Evolutionary conservation across 306 rosid genomes (phyloP).

Genomic region (Potentilla sterilis): DNA sequence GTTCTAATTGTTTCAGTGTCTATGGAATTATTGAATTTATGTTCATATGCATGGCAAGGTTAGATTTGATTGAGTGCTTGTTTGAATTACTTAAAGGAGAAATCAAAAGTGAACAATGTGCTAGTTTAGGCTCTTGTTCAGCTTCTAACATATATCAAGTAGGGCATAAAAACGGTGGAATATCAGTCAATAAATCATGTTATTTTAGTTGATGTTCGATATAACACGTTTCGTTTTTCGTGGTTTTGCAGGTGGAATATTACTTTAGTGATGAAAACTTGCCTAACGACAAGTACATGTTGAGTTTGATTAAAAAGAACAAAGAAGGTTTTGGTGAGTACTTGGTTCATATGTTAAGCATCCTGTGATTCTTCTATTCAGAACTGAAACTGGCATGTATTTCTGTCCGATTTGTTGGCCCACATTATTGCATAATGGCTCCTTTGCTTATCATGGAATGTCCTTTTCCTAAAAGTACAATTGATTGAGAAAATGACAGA

Average conservation of each 20-base stretch:
- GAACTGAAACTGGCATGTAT: neutral
- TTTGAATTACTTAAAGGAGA: too few species aligned
- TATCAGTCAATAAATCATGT: neutral
- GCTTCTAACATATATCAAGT: neutral
- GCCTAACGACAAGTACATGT: slow-evolving; percentile 59
- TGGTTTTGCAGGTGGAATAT: slow-evolving; percentile 77
- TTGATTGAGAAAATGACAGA: neutral
- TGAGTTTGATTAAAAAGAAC: slow-evolving; percentile 65
- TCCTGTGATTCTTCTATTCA: neutral
- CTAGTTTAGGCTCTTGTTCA: neutral
- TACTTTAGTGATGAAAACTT: slow-evolving; percentile 90
- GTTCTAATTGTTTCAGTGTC: too few species aligned
- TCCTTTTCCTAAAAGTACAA: neutral
- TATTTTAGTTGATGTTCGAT: neutral
- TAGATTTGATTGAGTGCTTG: too few species aligned
- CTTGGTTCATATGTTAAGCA: neutral
- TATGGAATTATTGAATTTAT: too few species aligned
- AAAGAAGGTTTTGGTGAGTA: slow-evolving; percentile 88
- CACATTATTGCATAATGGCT: neutral
- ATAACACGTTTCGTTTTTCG: neutral
- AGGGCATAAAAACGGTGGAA: neutral
- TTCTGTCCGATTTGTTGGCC: neutral
- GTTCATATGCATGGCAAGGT: too few species aligned
- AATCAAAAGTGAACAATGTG: too few species aligned
- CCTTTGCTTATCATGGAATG: neutral